phyloP scores from a whole-genome alignment of 2,329 filamentous ascomycete genomes.

The Thielaviopsis ethacetica region DNA sequence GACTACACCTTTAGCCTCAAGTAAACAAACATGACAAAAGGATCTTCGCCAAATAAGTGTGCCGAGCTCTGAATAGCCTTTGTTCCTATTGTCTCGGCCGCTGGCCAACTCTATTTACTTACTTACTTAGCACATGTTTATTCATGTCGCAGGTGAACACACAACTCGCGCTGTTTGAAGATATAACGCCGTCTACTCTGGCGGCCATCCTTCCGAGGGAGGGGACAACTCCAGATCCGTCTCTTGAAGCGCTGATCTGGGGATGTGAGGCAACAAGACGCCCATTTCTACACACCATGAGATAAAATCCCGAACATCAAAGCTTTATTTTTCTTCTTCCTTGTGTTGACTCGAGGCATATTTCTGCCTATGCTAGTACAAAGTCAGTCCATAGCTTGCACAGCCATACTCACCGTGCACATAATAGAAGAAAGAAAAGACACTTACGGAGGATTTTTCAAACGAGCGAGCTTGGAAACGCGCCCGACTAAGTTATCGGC shows the following conservation, averaged over 20 bases:
- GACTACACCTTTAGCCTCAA: not conserved
- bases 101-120: not conserved
- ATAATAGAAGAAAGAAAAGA: not conserved
- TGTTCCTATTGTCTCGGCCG: not conserved
- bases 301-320: not conserved
- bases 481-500: not conserved
- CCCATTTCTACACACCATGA: not conserved
- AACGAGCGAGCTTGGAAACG: not conserved
- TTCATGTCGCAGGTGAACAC: not conserved
- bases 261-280: not conserved
- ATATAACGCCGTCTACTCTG: not conserved
- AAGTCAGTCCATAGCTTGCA: not conserved
- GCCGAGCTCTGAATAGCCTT: not conserved
- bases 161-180: not conserved
- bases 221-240: not conserved
- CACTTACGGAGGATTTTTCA: not conserved
- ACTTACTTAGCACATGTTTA: not conserved
- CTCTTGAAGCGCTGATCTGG: not conserved
- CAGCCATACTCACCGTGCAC: not conserved
- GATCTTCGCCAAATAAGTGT: not conserved
- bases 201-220: not conserved
- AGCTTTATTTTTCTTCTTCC: not conserved
- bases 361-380: not conserved
- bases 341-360: not conserved
- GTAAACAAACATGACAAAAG: not conserved